Conservation (phyloP, 169 alveolate genomes). For the Neospora caninum region DNA sequence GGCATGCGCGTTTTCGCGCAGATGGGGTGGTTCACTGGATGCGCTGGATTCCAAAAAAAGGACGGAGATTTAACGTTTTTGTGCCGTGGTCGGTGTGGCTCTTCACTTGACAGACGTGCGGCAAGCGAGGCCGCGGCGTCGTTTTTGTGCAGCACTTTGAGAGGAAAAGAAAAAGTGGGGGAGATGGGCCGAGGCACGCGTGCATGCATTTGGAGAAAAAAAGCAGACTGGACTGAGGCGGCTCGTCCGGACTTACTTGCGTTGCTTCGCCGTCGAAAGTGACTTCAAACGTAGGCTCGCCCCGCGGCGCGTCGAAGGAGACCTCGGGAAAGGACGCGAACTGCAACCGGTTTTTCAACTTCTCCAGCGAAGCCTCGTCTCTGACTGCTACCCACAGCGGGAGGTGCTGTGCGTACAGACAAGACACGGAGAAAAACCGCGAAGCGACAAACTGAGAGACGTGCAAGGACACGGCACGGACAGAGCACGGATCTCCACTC, state of each 20-base stretch:
- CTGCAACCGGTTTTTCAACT: not conserved
- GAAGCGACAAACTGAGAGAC: not conserved
- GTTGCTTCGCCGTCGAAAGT: not conserved
- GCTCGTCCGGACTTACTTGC: not conserved
- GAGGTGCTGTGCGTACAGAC: not conserved
- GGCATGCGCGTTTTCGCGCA: too few relatives aligned
- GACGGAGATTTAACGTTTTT: too few relatives aligned
- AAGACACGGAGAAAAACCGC: not conserved
- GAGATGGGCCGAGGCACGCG: too few relatives aligned
- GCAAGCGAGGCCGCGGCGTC: too few relatives aligned
- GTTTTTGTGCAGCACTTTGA: too few relatives aligned
- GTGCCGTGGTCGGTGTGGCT: too few relatives aligned
- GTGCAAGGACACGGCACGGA: not conserved
- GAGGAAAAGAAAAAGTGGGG: too few relatives aligned
- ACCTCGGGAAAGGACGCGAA: constrained; percentile 7
- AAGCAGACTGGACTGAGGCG: too few relatives aligned
- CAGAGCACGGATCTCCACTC: not conserved
- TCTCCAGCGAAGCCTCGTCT: not conserved
- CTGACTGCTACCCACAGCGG: constrained; percentile 15
- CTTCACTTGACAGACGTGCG: too few relatives aligned
- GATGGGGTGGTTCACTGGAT: too few relatives aligned
- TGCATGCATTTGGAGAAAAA: too few relatives aligned
- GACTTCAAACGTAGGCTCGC: not conserved
- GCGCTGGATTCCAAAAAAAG: too few relatives aligned
- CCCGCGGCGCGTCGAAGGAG: not conserved